phyloP scores from a whole-genome alignment of 176 grass and related monocot genomes.

The Aegilops sharonensis region DNA sequence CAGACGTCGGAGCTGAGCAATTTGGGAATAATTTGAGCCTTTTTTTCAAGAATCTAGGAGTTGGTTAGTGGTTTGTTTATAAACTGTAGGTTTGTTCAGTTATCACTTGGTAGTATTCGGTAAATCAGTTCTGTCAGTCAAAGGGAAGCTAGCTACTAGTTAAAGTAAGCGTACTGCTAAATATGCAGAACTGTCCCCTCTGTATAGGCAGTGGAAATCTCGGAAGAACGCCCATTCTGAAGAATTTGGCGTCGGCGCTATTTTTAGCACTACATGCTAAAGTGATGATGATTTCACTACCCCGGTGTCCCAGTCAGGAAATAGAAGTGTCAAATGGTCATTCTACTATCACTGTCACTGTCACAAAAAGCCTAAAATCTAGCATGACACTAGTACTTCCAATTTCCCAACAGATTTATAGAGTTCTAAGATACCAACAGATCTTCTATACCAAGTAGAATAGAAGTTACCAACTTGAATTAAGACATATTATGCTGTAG shows the following conservation, averaged over 20 bases:
- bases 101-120: background rate
- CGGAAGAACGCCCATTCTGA: background rate
- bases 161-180: background rate
- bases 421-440: too few relatives aligned
- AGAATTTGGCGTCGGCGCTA: background rate
- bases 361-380: background rate
- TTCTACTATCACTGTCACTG: background rate
- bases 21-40: background rate
- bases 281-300: background rate
- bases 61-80: background rate
- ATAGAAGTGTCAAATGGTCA: background rate
- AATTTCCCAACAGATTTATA: background rate
- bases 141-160: background rate
- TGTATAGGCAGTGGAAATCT: background rate
- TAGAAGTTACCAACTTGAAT: background rate
- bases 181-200: background rate
- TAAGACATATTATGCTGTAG: background rate
- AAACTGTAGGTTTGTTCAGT: background rate
- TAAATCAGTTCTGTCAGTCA: background rate
- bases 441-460: too few relatives aligned
- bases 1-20: background rate
- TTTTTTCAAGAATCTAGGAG: background rate
- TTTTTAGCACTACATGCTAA: background rate
- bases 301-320: background rate
- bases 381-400: background rate